Percentiles rank a stretch among this genome's conserved stretches.
Conservation (phyloP, 2,329 filamentous ascomycete genomes). For the Cladophialophora exuberans region DNA sequence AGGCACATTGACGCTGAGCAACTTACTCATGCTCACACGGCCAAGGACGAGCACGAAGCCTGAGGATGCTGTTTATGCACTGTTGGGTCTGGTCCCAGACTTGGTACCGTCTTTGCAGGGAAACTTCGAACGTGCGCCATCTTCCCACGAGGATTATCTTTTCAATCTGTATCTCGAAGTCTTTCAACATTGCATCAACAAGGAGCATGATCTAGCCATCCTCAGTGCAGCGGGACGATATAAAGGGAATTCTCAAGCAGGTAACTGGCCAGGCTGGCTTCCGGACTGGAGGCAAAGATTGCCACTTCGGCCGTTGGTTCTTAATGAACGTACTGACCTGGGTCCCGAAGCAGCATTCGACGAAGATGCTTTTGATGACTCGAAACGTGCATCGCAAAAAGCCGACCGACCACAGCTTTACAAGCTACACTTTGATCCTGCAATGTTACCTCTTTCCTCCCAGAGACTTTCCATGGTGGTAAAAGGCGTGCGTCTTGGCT, state of each 20-base stretch:
- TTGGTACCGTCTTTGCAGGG: constrained; percentile 7
- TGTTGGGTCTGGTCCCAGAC: constrained; percentile 22
- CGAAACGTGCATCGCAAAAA: neutral
- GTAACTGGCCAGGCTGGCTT: constrained; percentile 20
- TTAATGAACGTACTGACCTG: constrained; percentile 9
- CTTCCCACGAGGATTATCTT: constrained; percentile 8
- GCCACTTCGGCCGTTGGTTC: constrained; percentile 21
- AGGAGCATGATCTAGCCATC: constrained; percentile 21
- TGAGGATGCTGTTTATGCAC: constrained; percentile 24
- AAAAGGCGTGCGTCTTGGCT: constrained; percentile 19
- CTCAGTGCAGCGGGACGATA: constrained; percentile 25
- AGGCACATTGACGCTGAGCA: constrained; percentile 20
- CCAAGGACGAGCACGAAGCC: constrained; percentile 22
- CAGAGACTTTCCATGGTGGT: constrained; percentile 9
- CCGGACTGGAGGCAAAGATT: constrained; percentile 26
- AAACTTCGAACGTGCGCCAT: neutral
- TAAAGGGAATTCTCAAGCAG: constrained; percentile 12
- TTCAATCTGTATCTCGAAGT: constrained; percentile 20
- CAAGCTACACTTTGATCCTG: neutral
- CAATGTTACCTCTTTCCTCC: neutral
- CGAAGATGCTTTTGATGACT: constrained; percentile 8
- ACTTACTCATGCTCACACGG: constrained; percentile 25
- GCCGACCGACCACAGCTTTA: constrained; percentile 6
- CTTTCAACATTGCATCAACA: constrained; percentile 19
- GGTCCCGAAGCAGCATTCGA: constrained; percentile 21